A percentile compares a stretch with the other conserved stretches of the same genome.
phyloP scores from a whole-genome alignment of 1,139 yeast genomes.

The Saccharomyces hybrid region DNA sequence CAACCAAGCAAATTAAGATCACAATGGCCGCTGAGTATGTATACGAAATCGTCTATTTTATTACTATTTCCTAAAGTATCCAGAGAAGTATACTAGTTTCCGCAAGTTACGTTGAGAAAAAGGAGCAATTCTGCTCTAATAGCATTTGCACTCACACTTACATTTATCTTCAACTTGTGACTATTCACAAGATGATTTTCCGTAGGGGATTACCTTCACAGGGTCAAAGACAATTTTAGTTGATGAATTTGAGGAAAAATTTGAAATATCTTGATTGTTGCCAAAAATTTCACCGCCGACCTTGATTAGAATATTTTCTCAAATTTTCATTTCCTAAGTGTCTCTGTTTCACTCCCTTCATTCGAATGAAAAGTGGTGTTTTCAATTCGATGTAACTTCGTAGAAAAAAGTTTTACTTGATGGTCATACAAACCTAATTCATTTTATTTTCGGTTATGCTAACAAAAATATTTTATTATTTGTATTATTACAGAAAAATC shows the following conservation, averaged over 20 bases:
- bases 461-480: not conserved
- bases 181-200: not conserved
- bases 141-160: not conserved
- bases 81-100: not conserved
- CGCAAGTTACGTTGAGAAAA: conserved; percentile 18
- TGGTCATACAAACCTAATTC: not conserved
- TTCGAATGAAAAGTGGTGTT: conserved; percentile 33
- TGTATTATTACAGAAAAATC: conserved; percentile 30
- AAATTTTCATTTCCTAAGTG: conserved; percentile 17
- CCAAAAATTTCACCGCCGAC: conserved; percentile 14
- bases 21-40: conserved; percentile 35
- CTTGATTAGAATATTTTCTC: not conserved
- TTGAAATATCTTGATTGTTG: not conserved
- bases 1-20: conserved; percentile 18
- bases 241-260: conserved; percentile 4
- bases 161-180: not conserved
- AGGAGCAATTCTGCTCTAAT: not conserved
- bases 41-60: conserved; percentile 1
- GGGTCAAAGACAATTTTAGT: conserved; percentile 24
- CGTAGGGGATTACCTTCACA: conserved; percentile 28
- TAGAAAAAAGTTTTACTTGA: not conserved
- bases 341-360: conserved; percentile 29
- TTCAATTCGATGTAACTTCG: conserved; percentile 32
- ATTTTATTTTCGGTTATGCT: not conserved
- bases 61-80: conserved; percentile 2